Percentiles rank a stretch among this genome's conserved stretches.
These are phyloP conservation scores for Nakazawaea wyomingensis DNA, from an alignment of 805 yeast genomes.

Conservation along the genomic window DNA sequence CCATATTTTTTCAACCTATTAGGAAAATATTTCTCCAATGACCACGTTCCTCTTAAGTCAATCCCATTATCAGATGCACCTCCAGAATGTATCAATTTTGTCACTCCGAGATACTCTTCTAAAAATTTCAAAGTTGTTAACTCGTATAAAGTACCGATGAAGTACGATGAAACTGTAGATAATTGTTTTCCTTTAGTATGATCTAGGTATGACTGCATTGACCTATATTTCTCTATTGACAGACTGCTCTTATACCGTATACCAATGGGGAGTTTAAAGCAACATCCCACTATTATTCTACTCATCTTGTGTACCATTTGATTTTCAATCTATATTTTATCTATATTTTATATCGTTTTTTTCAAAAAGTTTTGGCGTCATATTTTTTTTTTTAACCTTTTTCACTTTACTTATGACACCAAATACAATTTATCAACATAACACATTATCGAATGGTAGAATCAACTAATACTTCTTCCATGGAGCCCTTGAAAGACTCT, in stretches of 20 bases:
- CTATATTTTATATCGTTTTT: background rate
- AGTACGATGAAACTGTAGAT: constrained; percentile 43
- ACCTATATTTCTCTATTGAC: constrained; percentile 23
- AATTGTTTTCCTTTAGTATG: constrained; percentile 29
- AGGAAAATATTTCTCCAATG: constrained; percentile 24
- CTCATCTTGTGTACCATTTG: constrained; percentile 11
- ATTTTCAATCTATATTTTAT: background rate
- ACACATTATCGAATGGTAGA: no score
- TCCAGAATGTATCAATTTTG: constrained; percentile 39
- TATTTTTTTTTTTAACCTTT: background rate
- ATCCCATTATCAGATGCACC: constrained; percentile 55
- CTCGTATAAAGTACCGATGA: constrained; percentile 54
- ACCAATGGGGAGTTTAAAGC: background rate
- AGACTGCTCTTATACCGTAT: background rate
- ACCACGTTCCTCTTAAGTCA: constrained; percentile 52
- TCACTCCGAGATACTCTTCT: constrained; percentile 31
- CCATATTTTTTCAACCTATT: constrained; percentile 11
- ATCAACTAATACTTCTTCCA: background rate
- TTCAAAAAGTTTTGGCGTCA: background rate
- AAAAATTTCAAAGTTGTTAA: constrained; percentile 36
- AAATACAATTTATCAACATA: no score
- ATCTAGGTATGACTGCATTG: constrained; percentile 26
- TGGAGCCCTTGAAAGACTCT: constrained; percentile 7
- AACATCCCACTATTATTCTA: constrained; percentile 17
- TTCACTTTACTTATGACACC: background rate